Percentiles rank a stretch among this genome's conserved stretches.
These are phyloP conservation scores for Jaenimonas drosophilae DNA, from an alignment of 208 protist species.

Conservation along the genomic window DNA sequence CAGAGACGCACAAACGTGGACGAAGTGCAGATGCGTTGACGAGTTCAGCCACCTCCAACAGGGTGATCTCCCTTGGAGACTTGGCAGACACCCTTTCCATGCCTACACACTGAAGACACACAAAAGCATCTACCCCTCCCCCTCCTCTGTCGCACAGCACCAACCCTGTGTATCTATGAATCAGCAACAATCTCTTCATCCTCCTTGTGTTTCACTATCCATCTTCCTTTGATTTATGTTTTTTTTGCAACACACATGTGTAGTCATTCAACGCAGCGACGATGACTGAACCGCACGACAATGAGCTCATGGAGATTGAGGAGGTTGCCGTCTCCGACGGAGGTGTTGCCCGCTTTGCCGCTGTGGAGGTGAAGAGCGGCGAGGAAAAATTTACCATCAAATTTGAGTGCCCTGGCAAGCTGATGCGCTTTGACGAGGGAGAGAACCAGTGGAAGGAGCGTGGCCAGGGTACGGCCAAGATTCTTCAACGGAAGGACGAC, in stretches of 20 bases:
- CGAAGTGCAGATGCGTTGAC: too few relatives aligned
- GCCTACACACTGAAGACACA: too few relatives aligned
- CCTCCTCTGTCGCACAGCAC: too few relatives aligned
- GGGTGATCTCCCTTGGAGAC: too few relatives aligned
- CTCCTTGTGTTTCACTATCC: too few relatives aligned
- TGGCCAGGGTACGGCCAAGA: conserved; percentile 67
- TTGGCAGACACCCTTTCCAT: too few relatives aligned
- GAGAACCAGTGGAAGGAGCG: conserved; percentile 92
- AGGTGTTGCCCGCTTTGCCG: conserved; percentile 61
- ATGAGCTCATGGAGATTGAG: conserved; percentile 87
- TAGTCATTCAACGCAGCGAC: conserved; percentile 7
- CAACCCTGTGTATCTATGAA: too few relatives aligned
- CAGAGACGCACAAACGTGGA: too few relatives aligned
- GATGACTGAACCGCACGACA: conserved; percentile 36
- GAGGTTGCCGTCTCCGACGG: conserved; percentile 84
- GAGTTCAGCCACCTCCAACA: too few relatives aligned
- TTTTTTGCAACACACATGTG: not conserved
- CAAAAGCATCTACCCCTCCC: too few relatives aligned
- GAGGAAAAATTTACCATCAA: conserved; percentile 75
- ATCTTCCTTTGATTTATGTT: not conserved
- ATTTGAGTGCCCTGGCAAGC: conserved; percentile 64
- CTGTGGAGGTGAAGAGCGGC: conserved; percentile 75
- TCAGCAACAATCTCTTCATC: too few relatives aligned
- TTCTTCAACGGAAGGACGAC: conserved; percentile 71
- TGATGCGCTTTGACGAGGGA: conserved; percentile 88